Evolutionary conservation across 345 rosid species (phyloP).

Genomic region (Salix arbutifolia): DNA sequence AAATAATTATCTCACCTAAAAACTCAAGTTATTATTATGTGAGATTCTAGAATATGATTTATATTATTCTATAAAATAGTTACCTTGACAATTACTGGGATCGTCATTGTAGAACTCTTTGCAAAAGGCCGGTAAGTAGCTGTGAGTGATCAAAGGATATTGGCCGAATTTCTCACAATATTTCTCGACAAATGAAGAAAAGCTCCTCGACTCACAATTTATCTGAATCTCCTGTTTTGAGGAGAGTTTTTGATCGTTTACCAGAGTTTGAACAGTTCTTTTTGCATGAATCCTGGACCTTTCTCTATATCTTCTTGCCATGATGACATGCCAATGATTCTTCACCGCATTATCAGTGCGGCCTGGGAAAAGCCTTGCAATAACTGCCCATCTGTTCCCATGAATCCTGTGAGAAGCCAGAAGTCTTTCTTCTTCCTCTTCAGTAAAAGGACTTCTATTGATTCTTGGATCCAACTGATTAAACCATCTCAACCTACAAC

Average conservation of each 20-base stretch:
- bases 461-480: constrained; percentile 91
- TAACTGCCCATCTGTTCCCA: constrained; percentile 88
- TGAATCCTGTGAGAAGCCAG: constrained; percentile 73
- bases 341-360: constrained; percentile 94
- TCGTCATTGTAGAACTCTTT: background rate
- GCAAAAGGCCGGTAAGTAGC: background rate
- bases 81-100: constrained; percentile 7
- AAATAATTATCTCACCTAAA: fast-evolving
- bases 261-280: constrained; percentile 8
- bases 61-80: no score
- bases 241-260: background rate
- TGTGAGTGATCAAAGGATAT: background rate
- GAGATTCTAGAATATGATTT: no score
- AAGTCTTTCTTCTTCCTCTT: constrained; percentile 87
- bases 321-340: constrained; percentile 96
- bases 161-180: constrained; percentile 8
- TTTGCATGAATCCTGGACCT: constrained; percentile 23
- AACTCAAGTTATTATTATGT: no score
- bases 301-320: constrained; percentile 70
- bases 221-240: background rate
- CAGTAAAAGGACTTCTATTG: constrained; percentile 78
- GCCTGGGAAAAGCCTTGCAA: constrained; percentile 81
- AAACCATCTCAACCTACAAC: constrained; percentile 96
- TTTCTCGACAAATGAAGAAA: constrained; percentile 3
- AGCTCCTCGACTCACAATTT: background rate